These are phyloP conservation scores for Plasmodium reichenowi DNA, from an alignment of 169 alveolate genomes.

Conservation along the genomic window DNA sequence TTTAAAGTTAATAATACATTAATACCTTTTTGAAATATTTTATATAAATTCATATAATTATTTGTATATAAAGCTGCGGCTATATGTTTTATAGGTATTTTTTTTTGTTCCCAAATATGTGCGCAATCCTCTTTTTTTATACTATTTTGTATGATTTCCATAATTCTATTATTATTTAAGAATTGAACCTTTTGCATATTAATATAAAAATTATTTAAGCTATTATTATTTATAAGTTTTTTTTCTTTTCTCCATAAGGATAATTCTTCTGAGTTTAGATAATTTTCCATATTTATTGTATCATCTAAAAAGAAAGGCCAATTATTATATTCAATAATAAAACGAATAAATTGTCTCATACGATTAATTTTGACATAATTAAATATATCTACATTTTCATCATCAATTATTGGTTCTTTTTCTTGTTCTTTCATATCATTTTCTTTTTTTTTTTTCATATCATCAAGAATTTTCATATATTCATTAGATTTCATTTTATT, in stretches of 20 bases:
- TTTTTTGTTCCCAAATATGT: slow-evolving; percentile 30
- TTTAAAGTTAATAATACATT: slow-evolving; percentile 21
- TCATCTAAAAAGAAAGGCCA: slow-evolving; percentile 77
- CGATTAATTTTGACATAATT: slow-evolving; percentile 32
- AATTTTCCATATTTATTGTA: slow-evolving; percentile 22
- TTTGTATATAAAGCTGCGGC: slow-evolving; percentile 61
- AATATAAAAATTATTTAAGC: slow-evolving; percentile 31
- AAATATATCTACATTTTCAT: slow-evolving; percentile 69
- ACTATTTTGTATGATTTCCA: slow-evolving; percentile 33
- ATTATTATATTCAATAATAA: slow-evolving; percentile 55
- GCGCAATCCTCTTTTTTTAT: slow-evolving; percentile 55
- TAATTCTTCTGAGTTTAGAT: slow-evolving; percentile 29
- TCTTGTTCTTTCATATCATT: not conserved
- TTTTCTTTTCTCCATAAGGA: not conserved
- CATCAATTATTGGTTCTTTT: slow-evolving; percentile 35
- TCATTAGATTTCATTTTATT: not conserved
- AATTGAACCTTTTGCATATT: slow-evolving; percentile 9
- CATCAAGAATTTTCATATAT: too few species aligned
- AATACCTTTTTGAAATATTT: slow-evolving; percentile 41
- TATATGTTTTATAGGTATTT: slow-evolving; percentile 66
- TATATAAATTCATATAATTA: slow-evolving; percentile 58
- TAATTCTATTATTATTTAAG: slow-evolving; percentile 25
- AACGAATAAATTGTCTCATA: slow-evolving; percentile 63
- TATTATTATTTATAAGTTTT: slow-evolving; percentile 7
- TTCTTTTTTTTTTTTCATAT: not conserved